A percentile compares a stretch with the other conserved stretches of the same genome.
These are phyloP conservation scores for Cornus suecica DNA, from an alignment of 148 eudicot species.

Conservation along the genomic window DNA sequence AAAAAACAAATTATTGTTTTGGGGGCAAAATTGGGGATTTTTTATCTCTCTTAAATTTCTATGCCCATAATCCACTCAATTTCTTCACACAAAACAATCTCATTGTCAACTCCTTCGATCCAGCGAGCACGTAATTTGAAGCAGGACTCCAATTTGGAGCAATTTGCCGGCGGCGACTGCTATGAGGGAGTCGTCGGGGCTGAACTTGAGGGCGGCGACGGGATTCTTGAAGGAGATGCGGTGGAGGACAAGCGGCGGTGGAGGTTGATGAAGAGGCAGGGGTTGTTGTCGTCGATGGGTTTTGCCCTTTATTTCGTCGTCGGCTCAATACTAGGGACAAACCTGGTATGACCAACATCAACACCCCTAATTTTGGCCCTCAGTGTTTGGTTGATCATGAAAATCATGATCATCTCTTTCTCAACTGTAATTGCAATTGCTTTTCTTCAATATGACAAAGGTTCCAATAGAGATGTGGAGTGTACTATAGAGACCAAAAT, in stretches of 20 bases:
- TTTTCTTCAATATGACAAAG: too few relatives aligned
- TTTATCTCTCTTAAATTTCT: slow-evolving; percentile 61
- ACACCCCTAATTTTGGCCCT: too few relatives aligned
- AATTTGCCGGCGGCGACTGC: slow-evolving; percentile 76
- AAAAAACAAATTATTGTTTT: too few relatives aligned
- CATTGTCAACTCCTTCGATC: slow-evolving; percentile 81
- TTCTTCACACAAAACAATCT: slow-evolving; percentile 69
- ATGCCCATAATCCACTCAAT: slow-evolving; percentile 47
- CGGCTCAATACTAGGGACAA: too few relatives aligned
- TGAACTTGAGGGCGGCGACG: slow-evolving; percentile 51
- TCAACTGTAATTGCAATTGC: too few relatives aligned
- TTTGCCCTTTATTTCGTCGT: too few relatives aligned
- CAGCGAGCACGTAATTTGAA: slow-evolving; percentile 57
- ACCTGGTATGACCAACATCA: too few relatives aligned
- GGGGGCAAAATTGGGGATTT: too few relatives aligned
- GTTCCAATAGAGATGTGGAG: too few relatives aligned
- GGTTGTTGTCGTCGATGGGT: slow-evolving; percentile 74
- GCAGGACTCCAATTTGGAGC: slow-evolving; percentile 77
- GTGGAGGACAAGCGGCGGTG: slow-evolving; percentile 73
- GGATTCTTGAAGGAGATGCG: slow-evolving; percentile 73
- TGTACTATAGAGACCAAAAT: too few relatives aligned
- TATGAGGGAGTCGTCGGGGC: slow-evolving; percentile 67
- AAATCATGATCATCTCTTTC: too few relatives aligned
- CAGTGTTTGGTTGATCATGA: too few relatives aligned
- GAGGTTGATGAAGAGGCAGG: slow-evolving; percentile 73